phyloP scores from a whole-genome alignment of 2,329 filamentous ascomycete species.

The Botrytis pseudocinerea region DNA sequence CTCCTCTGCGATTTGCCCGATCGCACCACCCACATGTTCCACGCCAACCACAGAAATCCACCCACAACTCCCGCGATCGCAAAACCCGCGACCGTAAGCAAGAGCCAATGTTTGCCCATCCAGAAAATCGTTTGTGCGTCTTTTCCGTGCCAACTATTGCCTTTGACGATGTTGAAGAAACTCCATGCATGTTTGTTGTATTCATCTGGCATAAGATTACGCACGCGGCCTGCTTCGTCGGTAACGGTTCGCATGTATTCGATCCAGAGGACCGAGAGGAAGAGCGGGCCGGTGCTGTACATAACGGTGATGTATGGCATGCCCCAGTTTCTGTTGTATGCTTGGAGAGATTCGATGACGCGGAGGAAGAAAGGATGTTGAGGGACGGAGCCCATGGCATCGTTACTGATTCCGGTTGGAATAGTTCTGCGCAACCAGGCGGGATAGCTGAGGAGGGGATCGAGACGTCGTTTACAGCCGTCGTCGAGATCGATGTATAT shows the following conservation, averaged over 20 bases:
- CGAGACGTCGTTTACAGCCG: conserved; percentile 44
- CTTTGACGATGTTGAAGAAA: conserved; percentile 60
- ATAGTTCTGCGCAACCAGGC: conserved; percentile 70
- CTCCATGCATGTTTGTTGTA: conserved; percentile 69
- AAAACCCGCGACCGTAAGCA: conserved; percentile 43
- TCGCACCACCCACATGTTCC: conserved; percentile 37
- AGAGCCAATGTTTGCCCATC: conserved; percentile 47
- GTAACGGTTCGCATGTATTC: conserved; percentile 62
- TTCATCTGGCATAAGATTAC: conserved; percentile 69
- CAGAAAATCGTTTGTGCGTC: conserved; percentile 52
- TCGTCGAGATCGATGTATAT: conserved; percentile 78
- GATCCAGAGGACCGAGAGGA: conserved; percentile 74
- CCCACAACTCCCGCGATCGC: conserved; percentile 38
- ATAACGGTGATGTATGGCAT: conserved; percentile 73
- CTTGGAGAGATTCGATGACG: conserved; percentile 66
- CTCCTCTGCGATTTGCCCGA: conserved; percentile 25
- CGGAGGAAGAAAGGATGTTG: conserved; percentile 73
- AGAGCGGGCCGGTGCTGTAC: conserved; percentile 75
- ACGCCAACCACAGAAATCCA: conserved; percentile 35
- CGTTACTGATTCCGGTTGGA: conserved; percentile 79
- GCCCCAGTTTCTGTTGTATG: conserved; percentile 67
- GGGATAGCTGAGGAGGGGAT: conserved; percentile 67
- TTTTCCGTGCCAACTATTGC: conserved; percentile 49
- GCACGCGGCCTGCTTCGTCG: conserved; percentile 54
- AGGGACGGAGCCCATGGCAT: conserved; percentile 73